Conservation (phyloP, 2,329 filamentous ascomycete genomes). For the Celoporthe dispersa region DNA sequence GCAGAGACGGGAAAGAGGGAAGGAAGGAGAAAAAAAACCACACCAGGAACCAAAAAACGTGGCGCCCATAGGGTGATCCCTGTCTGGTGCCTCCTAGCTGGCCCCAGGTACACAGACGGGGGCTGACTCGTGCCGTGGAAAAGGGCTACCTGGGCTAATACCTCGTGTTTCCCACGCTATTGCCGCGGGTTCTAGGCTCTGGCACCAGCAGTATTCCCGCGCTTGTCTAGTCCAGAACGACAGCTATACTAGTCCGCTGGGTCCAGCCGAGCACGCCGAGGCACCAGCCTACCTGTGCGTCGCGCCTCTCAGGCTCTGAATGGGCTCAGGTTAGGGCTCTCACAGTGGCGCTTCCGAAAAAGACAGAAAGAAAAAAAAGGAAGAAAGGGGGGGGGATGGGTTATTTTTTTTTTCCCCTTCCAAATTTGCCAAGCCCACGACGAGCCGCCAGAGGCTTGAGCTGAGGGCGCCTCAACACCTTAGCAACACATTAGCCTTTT, state of each 20-base stretch:
- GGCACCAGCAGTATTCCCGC: background rate
- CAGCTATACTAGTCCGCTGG: background rate
- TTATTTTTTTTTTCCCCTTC: background rate
- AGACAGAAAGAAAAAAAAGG: background rate
- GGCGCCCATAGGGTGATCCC: background rate
- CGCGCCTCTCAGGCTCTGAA: background rate
- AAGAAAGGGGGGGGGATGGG: background rate
- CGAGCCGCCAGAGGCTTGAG: constrained; percentile 1
- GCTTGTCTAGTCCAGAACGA: background rate
- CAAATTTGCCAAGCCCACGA: background rate
- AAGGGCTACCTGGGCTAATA: background rate
- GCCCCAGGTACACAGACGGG: background rate
- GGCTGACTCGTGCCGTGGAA: background rate
- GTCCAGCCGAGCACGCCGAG: background rate
- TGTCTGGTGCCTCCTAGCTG: background rate
- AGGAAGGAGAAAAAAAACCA: background rate
- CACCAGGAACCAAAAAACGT: background rate
- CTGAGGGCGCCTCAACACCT: constrained; percentile 4
- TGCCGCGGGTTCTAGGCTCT: background rate
- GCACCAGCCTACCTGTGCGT: background rate
- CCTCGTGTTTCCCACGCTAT: background rate
- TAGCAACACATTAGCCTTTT: background rate
- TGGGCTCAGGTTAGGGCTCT: background rate
- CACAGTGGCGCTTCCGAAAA: background rate
- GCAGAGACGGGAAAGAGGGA: background rate